These are phyloP conservation scores for Citropsis articulata DNA, from an alignment of 345 rosid species.

Conservation along the genomic window DNA sequence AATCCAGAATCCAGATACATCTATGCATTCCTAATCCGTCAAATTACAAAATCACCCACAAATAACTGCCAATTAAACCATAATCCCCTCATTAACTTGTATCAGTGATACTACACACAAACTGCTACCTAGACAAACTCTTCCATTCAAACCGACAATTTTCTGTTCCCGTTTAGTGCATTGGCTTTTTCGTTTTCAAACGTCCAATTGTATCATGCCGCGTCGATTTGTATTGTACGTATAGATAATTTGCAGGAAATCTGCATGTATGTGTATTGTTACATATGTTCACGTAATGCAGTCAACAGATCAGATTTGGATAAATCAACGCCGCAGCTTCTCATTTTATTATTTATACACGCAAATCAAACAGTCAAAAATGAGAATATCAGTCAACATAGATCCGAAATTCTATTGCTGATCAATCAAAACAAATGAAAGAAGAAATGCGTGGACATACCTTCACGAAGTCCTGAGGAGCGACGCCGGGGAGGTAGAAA, in stretches of 20 bases:
- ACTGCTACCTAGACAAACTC: no score
- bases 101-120: no score
- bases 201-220: no score
- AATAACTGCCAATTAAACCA: no score
- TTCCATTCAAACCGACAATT: no score
- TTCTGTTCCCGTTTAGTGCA: no score
- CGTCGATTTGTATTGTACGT: no score
- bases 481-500: conserved; percentile 99
- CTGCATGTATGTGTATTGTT: no score
- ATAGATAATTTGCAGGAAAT: no score
- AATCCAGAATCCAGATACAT: not conserved
- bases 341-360: not conserved
- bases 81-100: no score
- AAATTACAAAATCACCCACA: no score
- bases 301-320: not conserved
- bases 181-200: no score
- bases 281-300: not conserved
- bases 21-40: not conserved
- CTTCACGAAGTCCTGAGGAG: conserved; percentile 89
- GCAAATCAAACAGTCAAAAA: not conserved
- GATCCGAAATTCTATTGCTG: not conserved
- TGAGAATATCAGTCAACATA: not conserved
- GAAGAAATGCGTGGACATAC: conserved; percentile 30
- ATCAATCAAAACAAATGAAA: not conserved
- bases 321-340: not conserved